Conservation (phyloP, 2,329 filamentous ascomycete genomes). For the Tympanopsis confertula region DNA sequence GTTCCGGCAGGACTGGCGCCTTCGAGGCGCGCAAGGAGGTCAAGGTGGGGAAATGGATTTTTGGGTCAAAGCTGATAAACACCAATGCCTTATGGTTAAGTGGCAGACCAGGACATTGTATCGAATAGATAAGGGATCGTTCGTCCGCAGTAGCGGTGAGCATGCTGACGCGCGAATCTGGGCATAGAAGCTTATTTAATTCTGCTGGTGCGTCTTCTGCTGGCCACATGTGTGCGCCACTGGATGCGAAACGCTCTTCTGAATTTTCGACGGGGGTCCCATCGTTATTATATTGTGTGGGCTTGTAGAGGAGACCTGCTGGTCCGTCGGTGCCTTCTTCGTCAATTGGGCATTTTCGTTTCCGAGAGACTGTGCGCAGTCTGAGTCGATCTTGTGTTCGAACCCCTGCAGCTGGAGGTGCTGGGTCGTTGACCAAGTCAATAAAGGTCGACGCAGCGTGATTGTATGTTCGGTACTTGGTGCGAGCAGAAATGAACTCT, state of each 20-base stretch:
- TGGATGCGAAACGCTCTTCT: slow-evolving; percentile 23
- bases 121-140: slow-evolving; percentile 24
- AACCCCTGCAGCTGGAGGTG: slow-evolving; percentile 9
- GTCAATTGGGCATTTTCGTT: slow-evolving; percentile 23
- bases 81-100: slow-evolving; percentile 16
- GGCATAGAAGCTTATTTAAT: slow-evolving; percentile 23
- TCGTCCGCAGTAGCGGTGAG: slow-evolving; percentile 23
- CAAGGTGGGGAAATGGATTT: slow-evolving; percentile 16
- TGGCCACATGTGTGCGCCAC: slow-evolving; percentile 26
- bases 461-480: slow-evolving; percentile 27
- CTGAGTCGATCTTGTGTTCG: slow-evolving; percentile 22
- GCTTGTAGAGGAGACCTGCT: slow-evolving; percentile 13
- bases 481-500: slow-evolving; percentile 28
- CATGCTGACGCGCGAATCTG: slow-evolving; percentile 15
- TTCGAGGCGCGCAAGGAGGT: too few relatives aligned
- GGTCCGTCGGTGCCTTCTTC: slow-evolving; percentile 13
- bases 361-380: slow-evolving; percentile 25
- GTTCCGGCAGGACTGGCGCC: too few relatives aligned
- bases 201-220: slow-evolving; percentile 21
- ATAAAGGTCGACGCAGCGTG: slow-evolving; percentile 24
- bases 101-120: slow-evolving; percentile 12
- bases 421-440: slow-evolving; percentile 27
- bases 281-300: slow-evolving; percentile 12
- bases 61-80: slow-evolving; percentile 24
- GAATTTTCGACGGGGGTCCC: slow-evolving; percentile 15